Evolutionary conservation across 1,284 basidiomycete species (phyloP), one percentile per base, ranked within the genome.

Genomic region (Coniophora puteana): DNA sequence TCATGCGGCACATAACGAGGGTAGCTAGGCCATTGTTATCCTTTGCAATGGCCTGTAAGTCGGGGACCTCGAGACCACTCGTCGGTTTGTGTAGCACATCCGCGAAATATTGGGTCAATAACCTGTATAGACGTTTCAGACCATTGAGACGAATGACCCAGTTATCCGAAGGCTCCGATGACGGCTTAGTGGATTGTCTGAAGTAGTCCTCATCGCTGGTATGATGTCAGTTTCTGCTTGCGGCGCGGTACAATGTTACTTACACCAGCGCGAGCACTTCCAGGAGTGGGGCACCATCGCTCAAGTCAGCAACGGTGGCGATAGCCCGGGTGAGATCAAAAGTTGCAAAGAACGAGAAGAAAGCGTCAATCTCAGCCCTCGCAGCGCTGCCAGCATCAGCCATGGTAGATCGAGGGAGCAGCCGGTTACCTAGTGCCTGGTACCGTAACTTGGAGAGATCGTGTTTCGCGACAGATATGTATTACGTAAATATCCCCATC

Each of bases 81-180:
- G 83, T 84, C 0, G 83, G 83, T 40, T 86, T 83, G 57, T 84
- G 81, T 11, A 91, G 71, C 4, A 88, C 75, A 58, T 90, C 84
- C 41, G 83, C 74, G 53, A 89, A 87, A 58, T 93, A 93, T 57
- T 92, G 89, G 3, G 87, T 87, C 72, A 93, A 85, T 32, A 93
- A 76, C 41, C 91, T 78, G 63, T 89, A 93, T 31, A 93, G 74
- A 16, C 87, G 79, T 58, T 94, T 93, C 46, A 93, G 74, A 12
- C 85, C 65, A 57, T 75, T 83, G 61, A 93, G 89, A n/a, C 88
- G 81, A 33, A 93, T 65, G 40, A 92, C 87, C 91, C 90, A 93
- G 64, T 89, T 93, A 58, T 92, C 91, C 17, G 85, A 78, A 2
- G 69, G 72, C 46, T 81, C 80, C 10, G 72, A 61, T 3, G 77